phyloP scores from a whole-genome alignment of 1,284 basidiomycete genomes.

The Naganishia liquefaciens region DNA sequence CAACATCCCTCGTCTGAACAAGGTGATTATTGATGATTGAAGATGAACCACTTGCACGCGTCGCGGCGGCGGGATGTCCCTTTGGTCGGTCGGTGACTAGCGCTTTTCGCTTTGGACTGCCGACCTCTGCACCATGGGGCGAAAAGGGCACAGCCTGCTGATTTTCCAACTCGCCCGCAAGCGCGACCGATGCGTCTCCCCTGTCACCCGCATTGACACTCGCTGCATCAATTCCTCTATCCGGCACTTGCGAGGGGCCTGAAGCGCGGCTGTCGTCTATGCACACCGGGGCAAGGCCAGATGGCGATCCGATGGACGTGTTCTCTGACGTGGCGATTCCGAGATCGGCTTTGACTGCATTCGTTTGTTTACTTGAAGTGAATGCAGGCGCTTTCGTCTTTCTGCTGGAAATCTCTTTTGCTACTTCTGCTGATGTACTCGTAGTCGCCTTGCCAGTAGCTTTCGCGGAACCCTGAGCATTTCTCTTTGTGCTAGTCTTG shows the following conservation, averaged over 20 bases:
- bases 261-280: too few relatives aligned
- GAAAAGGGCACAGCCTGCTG: background rate
- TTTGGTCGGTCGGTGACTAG: slow-evolving; percentile 2
- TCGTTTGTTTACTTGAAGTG: background rate
- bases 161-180: background rate
- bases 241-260: too few relatives aligned
- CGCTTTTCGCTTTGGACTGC: slow-evolving; percentile 6
- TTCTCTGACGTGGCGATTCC: background rate
- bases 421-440: background rate
- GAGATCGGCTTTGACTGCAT: background rate
- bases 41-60: background rate
- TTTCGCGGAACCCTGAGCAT: background rate
- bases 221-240: background rate
- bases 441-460: background rate
- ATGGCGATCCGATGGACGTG: background rate
- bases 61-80: background rate
- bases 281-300: too few relatives aligned
- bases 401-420: background rate
- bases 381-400: slow-evolving; percentile 12
- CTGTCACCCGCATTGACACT: background rate
- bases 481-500: slow-evolving; percentile 7
- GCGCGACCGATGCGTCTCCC: background rate
- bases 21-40: background rate
- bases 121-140: background rate
- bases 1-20: slow-evolving; percentile 3